Conservation (phyloP, 805 yeast genomes). For the Sungouiozyma intestinalis region DNA sequence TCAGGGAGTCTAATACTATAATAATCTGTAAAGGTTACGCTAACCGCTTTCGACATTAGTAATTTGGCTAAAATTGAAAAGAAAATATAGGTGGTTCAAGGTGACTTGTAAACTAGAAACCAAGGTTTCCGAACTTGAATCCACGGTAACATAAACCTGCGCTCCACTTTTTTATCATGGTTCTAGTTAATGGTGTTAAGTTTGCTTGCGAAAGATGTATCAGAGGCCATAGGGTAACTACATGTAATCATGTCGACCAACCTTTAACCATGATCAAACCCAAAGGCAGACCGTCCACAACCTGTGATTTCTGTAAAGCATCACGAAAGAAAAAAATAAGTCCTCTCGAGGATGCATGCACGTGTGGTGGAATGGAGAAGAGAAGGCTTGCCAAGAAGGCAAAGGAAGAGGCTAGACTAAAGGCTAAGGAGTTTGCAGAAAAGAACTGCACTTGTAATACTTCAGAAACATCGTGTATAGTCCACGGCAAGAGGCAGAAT, state of each 20-base stretch:
- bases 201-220: slow-evolving; percentile 96
- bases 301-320: slow-evolving; percentile 78
- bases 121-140: neutral
- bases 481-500: slow-evolving; percentile 15
- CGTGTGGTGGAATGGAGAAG: slow-evolving; percentile 50
- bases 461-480: slow-evolving; percentile 12
- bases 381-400: slow-evolving; percentile 28
- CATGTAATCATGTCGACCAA: slow-evolving; percentile 86
- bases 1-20: neutral
- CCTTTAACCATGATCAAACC: slow-evolving; percentile 90
- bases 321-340: slow-evolving; percentile 55
- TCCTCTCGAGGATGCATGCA: slow-evolving; percentile 45
- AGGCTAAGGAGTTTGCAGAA: slow-evolving; percentile 17
- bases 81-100: neutral
- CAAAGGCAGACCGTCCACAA: slow-evolving; percentile 92
- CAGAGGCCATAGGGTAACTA: slow-evolving; percentile 90
- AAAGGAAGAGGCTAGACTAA: slow-evolving; percentile 25
- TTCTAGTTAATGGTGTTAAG: slow-evolving; percentile 81
- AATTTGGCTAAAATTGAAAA: neutral
- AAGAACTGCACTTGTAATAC: slow-evolving; percentile 29
- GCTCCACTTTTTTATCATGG: slow-evolving; percentile 44
- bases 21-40: neutral
- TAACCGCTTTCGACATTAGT: neutral
- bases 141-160: neutral
- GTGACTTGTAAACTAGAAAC: neutral